These are phyloP conservation scores for Stentor coeruleus DNA, from an alignment of 73 alveolate species.

Conservation along the genomic window DNA sequence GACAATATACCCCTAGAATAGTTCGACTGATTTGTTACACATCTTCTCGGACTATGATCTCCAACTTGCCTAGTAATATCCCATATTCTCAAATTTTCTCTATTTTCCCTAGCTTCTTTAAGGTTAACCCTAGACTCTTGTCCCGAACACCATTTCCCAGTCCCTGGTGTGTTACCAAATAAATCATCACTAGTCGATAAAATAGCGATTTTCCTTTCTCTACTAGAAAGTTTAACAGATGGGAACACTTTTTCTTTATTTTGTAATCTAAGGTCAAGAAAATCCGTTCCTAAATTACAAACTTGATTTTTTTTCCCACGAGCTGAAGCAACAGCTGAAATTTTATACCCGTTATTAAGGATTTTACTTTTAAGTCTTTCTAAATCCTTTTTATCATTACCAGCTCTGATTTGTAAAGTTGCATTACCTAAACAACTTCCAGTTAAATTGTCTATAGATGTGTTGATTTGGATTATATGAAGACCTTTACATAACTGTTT, in stretches of 20 bases:
- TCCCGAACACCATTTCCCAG: not conserved
- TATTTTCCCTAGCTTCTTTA: not conserved
- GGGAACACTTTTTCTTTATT: not conserved
- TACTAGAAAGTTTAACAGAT: not conserved
- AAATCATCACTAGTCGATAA: not conserved
- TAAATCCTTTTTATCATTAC: not conserved
- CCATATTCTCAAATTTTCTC: not conserved
- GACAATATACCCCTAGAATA: no score
- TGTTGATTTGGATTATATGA: not conserved
- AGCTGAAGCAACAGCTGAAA: not conserved
- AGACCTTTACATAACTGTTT: not conserved
- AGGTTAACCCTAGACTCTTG: no score
- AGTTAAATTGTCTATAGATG: not conserved
- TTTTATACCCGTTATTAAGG: not conserved
- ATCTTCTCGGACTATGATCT: not conserved
- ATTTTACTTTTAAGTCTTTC: not conserved
- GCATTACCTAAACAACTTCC: not conserved
- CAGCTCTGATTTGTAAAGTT: not conserved
- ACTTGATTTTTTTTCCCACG: not conserved
- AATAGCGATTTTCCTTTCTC: not conserved
- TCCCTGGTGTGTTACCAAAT: not conserved
- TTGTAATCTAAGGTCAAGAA: not conserved
- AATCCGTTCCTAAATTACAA: not conserved
- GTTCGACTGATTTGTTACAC: no score
- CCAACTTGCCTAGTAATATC: not conserved